Base-by-base conservation (phyloP, 768 basidiomycete genomes). In the Ramaria sp. region DNA sequence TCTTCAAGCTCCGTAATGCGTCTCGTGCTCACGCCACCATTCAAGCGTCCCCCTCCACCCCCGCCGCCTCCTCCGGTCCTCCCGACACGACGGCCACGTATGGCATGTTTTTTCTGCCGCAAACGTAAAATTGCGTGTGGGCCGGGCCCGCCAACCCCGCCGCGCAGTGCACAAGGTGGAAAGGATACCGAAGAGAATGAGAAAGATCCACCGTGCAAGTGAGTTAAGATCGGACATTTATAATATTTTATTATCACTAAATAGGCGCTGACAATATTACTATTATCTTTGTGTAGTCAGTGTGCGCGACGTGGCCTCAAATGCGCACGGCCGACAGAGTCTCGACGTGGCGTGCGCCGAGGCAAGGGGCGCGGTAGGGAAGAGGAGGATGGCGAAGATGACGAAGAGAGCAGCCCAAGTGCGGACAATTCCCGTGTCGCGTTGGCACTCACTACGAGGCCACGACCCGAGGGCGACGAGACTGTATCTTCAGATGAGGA, bases 121-220 rank as follows among this genome's bases (percentile, higher is more conserved):
- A 81, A 81, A 5, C 72, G 83, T 42, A 84, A 84, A 69, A 85
- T 85, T 51, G 83, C 83, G 9, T 85, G 83, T 59, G 83, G 83
- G 0, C 77, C 82, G 11, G 80, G 82, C 2, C 62, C 73, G 27
- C 19, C 9, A 24, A 9, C 53, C 22, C 31, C 42, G n/a, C 12
- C 30, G n/a, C n/a, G n/a, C 10, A 17, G 42, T 6, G 17, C 42
- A 20, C 13, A 22, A 7, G 7, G 1, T 1, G 31, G 51, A 5
- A 13, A n/a, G n/a, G n/a, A n/a, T 12, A 48, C 31, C 3, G 54
- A 47, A 20, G 31, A 31, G 5, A 46, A 71, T 50, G 78, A 80
- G 60, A 71, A 73, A 53, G 74, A 74, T 59, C 79, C 81, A 0
- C n/a, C n/a, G n/a, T 85, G 83, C 82, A 83, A 83, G 83, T 83